A percentile compares a stretch with the other conserved stretches of the same genome.
These are phyloP conservation scores for Phytopythium litorale DNA, from an alignment of 352 stramenopile genomes.

Conservation along the genomic window DNA sequence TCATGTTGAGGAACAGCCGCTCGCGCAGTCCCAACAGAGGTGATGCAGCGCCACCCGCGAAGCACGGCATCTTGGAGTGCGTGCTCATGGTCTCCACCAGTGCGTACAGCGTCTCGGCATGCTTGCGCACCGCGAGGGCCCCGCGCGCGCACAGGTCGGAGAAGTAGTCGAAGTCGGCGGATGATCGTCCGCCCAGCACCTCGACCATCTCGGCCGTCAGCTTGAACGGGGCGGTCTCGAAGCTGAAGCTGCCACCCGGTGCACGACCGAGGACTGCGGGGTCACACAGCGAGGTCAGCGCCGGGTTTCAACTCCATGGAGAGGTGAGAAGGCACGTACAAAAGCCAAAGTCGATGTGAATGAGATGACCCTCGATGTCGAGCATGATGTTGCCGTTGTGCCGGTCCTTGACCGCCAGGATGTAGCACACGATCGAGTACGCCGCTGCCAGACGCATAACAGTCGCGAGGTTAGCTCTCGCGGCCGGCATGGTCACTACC, in stretches of 20 bases:
- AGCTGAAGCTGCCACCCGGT: slow-evolving; percentile 91
- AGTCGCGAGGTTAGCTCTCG: slow-evolving; percentile 6
- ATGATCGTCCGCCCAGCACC: slow-evolving; percentile 91
- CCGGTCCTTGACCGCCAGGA: slow-evolving; percentile 97
- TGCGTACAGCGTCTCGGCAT: slow-evolving; percentile 93
- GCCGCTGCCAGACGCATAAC: slow-evolving; percentile 68
- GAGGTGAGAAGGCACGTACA: slow-evolving; percentile 36
- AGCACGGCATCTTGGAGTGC: slow-evolving; percentile 76
- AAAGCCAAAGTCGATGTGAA: slow-evolving; percentile 99
- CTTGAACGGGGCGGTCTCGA: slow-evolving; percentile 97
- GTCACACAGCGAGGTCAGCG: slow-evolving; percentile 1
- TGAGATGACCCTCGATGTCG: slow-evolving; percentile 94
- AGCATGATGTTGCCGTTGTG: slow-evolving; percentile 99
- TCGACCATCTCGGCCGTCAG: slow-evolving; percentile 95
- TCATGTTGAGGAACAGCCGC: slow-evolving; percentile 63
- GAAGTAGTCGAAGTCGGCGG: slow-evolving; percentile 91
- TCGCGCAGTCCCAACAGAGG: slow-evolving; percentile 50
- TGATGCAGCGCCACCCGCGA: slow-evolving; percentile 30
- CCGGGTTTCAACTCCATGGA: not conserved
- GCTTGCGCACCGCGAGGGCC: slow-evolving; percentile 89
- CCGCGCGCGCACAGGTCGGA: slow-evolving; percentile 92
- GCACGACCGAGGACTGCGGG: slow-evolving; percentile 63
- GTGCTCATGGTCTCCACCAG: slow-evolving; percentile 95
- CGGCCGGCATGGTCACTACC: not conserved
- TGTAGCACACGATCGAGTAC: slow-evolving; percentile 98